Conservation (phyloP, 257 asterid species). For the Fraxinus excelsior region DNA sequence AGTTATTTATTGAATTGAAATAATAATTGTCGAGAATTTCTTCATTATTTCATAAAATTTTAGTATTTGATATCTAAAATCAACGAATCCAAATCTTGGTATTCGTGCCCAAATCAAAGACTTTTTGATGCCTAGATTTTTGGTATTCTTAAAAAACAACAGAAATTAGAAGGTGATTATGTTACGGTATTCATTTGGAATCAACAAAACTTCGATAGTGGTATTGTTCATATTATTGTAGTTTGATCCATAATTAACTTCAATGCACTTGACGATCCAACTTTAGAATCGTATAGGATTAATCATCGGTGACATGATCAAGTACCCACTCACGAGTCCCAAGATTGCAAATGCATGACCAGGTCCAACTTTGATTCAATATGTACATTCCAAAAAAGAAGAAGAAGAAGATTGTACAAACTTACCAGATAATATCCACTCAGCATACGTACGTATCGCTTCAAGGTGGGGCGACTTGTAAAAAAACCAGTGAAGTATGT, state of each 20-base stretch:
- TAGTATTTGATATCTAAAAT: too few relatives aligned
- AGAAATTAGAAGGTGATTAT: too few relatives aligned
- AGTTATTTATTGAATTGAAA: too few relatives aligned
- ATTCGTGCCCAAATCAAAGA: too few relatives aligned
- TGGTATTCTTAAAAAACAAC: too few relatives aligned
- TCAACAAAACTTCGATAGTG: too few relatives aligned
- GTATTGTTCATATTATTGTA: neutral
- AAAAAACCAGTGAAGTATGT: conserved; percentile 86
- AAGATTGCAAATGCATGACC: neutral
- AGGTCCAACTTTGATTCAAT: neutral
- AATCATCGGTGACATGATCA: neutral
- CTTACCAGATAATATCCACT: conserved; percentile 80
- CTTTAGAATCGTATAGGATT: neutral
- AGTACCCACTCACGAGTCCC: neutral
- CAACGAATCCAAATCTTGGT: too few relatives aligned
- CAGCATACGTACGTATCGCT: conserved; percentile 64
- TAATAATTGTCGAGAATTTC: too few relatives aligned
- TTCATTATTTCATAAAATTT: too few relatives aligned
- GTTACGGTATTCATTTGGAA: too few relatives aligned
- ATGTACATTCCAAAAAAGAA: neutral
- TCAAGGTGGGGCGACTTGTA: conserved; percentile 84
- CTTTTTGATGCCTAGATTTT: too few relatives aligned
- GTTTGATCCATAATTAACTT: neutral
- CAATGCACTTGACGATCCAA: neutral
- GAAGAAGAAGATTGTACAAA: neutral